Conservation (phyloP, 2,329 filamentous ascomycete species). For the Neonectria ditissima region DNA sequence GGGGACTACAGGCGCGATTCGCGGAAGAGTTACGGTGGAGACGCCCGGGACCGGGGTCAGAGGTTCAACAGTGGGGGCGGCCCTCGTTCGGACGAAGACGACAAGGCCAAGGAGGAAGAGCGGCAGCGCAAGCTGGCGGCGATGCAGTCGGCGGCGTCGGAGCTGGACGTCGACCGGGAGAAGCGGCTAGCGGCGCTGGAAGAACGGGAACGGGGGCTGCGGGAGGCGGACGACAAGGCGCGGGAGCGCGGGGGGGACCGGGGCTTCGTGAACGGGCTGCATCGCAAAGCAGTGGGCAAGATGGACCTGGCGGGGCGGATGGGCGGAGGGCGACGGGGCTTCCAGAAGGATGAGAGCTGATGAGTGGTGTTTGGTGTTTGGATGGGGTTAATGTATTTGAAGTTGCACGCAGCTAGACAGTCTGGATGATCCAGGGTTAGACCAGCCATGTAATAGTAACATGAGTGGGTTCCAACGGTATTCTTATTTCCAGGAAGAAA, state of each 20-base stretch:
- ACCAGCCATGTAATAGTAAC: not conserved
- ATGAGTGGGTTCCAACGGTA: not conserved
- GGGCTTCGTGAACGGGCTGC: conserved; percentile 72
- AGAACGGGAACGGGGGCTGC: conserved; percentile 71
- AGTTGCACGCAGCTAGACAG: not conserved
- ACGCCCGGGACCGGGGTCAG: conserved; percentile 39
- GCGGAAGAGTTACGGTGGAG: conserved; percentile 33
- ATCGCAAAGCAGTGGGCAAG: conserved; percentile 67
- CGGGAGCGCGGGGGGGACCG: conserved; percentile 73
- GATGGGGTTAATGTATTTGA: not conserved
- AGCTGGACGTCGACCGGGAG: conserved; percentile 77
- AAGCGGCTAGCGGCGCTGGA: conserved; percentile 75
- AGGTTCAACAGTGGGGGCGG: conserved; percentile 39
- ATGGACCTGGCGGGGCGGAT: conserved; percentile 65
- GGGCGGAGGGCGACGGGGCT: conserved; percentile 59
- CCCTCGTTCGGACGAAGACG: conserved; percentile 33
- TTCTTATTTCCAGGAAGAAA: not conserved
- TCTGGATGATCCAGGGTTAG: not conserved
- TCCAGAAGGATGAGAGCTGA: conserved; percentile 60
- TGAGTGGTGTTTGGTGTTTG: conserved; percentile 47
- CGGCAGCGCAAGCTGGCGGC: conserved; percentile 75
- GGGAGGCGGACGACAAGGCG: conserved; percentile 74
- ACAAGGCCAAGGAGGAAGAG: conserved; percentile 62
- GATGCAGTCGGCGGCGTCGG: conserved; percentile 78
- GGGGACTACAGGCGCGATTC: conserved; percentile 24